Percentiles rank a stretch among this genome's conserved stretches.
Conservation (phyloP, 2,329 filamentous ascomycete genomes). For the Exophiala viscosa region DNA sequence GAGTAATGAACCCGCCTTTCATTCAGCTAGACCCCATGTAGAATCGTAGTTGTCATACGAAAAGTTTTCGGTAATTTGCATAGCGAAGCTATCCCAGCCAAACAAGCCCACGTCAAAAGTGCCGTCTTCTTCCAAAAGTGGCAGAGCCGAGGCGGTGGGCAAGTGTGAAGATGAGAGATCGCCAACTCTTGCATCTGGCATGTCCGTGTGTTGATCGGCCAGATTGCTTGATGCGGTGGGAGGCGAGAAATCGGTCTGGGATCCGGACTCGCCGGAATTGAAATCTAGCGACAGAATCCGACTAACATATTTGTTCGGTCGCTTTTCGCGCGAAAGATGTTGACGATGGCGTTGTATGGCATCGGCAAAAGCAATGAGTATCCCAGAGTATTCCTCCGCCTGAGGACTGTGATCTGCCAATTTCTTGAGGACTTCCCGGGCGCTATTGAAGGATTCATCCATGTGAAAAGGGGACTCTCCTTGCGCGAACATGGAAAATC, state of each 20-base stretch:
- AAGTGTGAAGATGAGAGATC: slow-evolving; percentile 1
- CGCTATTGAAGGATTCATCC: slow-evolving; percentile 49
- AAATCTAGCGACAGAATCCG: slow-evolving; percentile 35
- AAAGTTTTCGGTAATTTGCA: slow-evolving; percentile 23
- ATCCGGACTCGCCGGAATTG: slow-evolving; percentile 2
- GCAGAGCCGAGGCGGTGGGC: slow-evolving; percentile 1
- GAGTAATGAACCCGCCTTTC: background rate
- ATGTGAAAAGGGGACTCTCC: slow-evolving; percentile 44
- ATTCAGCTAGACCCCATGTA: background rate
- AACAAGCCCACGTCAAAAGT: slow-evolving; percentile 21
- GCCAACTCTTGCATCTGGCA: background rate
- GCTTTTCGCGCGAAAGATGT: slow-evolving; percentile 31
- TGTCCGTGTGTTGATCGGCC: background rate
- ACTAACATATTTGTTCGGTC: slow-evolving; percentile 34
- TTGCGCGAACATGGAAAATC: slow-evolving; percentile 55
- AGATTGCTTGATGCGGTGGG: background rate
- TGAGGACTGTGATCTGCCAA: slow-evolving; percentile 52
- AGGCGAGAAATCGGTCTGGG: slow-evolving; percentile 7
- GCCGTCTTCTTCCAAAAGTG: slow-evolving; percentile 12
- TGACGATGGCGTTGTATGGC: slow-evolving; percentile 45
- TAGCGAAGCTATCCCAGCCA: slow-evolving; percentile 23
- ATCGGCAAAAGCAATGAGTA: slow-evolving; percentile 47
- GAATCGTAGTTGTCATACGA: slow-evolving; percentile 9
- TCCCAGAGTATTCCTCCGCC: slow-evolving; percentile 56
- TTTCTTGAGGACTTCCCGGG: slow-evolving; percentile 49